A percentile compares a stretch with the other conserved stretches of the same genome.
These are phyloP conservation scores for Acacia crassicarpa DNA, from an alignment of 306 rosid species.

Conservation along the genomic window DNA sequence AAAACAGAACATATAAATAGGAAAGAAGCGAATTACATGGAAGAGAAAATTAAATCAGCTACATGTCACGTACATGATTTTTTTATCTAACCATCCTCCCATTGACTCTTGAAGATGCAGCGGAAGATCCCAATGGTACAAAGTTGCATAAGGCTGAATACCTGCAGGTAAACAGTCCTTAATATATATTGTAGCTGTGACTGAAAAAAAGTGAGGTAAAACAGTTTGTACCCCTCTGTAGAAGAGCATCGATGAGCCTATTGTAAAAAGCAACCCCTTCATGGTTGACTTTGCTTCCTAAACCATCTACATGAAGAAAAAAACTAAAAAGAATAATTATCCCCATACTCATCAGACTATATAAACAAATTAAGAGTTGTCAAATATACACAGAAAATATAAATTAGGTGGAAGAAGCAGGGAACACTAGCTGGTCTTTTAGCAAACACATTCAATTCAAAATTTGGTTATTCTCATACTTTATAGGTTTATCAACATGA, in stretches of 20 bases:
- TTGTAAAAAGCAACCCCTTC: constrained; percentile 84
- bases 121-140: constrained; percentile 98
- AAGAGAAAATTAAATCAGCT: constrained; percentile 23
- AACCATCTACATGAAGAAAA: constrained; percentile 66
- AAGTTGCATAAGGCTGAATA: constrained; percentile 77
- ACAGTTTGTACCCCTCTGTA: constrained; percentile 65
- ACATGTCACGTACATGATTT: constrained; percentile 63
- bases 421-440: background rate
- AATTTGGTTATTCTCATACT: background rate
- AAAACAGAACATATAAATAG: background rate
- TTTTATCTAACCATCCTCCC: constrained; percentile 85
- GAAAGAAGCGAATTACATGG: background rate
- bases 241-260: constrained; percentile 77
- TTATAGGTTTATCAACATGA: background rate
- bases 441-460: background rate
- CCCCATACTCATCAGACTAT: background rate
- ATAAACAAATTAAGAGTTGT: background rate
- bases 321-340: constrained; percentile 14
- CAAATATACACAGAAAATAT: background rate
- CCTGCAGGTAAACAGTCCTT: constrained; percentile 54
- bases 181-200: constrained; percentile 19
- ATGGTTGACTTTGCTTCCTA: constrained; percentile 78
- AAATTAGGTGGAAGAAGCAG: background rate
- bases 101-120: constrained; percentile 82
- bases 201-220: constrained; percentile 11